phyloP scores from a whole-genome alignment of 2,329 filamentous ascomycete genomes.

The Cladophialophora exuberans region DNA sequence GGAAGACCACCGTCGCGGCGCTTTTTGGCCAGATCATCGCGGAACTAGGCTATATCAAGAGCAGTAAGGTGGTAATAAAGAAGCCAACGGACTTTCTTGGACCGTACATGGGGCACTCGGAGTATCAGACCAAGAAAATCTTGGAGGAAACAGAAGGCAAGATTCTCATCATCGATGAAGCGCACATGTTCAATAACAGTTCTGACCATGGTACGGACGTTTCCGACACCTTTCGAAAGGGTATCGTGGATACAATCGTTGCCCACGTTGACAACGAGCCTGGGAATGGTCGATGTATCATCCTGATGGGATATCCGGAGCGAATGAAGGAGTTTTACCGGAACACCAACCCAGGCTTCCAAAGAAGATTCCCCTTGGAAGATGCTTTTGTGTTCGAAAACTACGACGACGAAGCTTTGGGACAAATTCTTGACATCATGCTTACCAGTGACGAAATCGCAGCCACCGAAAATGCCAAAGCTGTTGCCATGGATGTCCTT shows the following conservation, averaged over 20 bases:
- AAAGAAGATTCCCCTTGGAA: conserved; percentile 65
- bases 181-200: conserved; percentile 63
- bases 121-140: conserved; percentile 72
- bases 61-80: conserved; percentile 71
- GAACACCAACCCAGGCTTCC: conserved; percentile 60
- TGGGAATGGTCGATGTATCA: conserved; percentile 72
- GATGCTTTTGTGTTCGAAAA: conserved; percentile 71
- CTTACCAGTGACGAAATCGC: conserved; percentile 59
- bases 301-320: conserved; percentile 71
- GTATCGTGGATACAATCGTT: conserved; percentile 74
- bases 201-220: conserved; percentile 32
- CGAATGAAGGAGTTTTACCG: conserved; percentile 62
- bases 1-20: conserved; percentile 76
- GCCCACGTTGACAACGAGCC: conserved; percentile 71
- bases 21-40: conserved; percentile 71
- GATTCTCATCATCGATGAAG: conserved; percentile 79
- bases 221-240: conserved; percentile 60
- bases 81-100: conserved; percentile 77
- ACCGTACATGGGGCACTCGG: conserved; percentile 64
- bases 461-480: conserved; percentile 56
- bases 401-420: conserved; percentile 63
- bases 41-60: conserved; percentile 68
- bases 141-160: conserved; percentile 69
- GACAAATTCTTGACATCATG: conserved; percentile 65
- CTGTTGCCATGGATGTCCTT: no score